Conservation (phyloP, 352 stramenopile species). For the Saprolegnia parasitica region DNA sequence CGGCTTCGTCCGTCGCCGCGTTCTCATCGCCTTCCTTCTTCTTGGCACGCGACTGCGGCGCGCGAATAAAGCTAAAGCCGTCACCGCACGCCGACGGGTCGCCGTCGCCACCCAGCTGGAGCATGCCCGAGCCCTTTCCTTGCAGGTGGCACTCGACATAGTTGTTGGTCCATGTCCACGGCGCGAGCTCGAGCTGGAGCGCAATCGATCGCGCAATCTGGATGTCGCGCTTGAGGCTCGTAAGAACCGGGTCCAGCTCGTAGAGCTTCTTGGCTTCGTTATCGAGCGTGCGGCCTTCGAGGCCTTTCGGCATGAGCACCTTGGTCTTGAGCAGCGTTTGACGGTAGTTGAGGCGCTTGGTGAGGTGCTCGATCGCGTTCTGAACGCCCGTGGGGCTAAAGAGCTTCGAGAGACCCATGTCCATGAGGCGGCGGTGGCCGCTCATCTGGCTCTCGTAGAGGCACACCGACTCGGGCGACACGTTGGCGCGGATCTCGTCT, state of each 20-base stretch:
- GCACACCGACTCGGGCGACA: conserved; percentile 74
- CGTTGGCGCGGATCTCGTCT: conserved; percentile 68
- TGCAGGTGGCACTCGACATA: conserved; percentile 83
- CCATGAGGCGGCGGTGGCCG: conserved; percentile 64
- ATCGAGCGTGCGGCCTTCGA: conserved; percentile 52
- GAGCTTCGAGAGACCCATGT: conserved; percentile 75
- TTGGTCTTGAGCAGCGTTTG: conserved; percentile 50
- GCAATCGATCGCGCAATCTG: conserved; percentile 78
- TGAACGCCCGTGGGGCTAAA: conserved; percentile 74
- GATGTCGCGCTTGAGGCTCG: conserved; percentile 74
- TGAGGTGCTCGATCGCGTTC: conserved; percentile 61
- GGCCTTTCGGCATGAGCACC: conserved; percentile 46
- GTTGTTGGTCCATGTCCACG: conserved; percentile 82
- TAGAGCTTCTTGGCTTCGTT: conserved; percentile 64
- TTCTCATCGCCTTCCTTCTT: conserved; percentile 79
- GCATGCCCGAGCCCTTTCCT: conserved; percentile 78
- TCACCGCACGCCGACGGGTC: conserved; percentile 76
- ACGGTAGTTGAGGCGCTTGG: conserved; percentile 59
- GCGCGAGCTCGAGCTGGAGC: conserved; percentile 69
- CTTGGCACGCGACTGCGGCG: conserved; percentile 68
- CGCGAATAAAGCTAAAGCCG: conserved; percentile 80
- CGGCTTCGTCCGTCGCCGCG: conserved; percentile 46
- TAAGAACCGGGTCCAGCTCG: conserved; percentile 60
- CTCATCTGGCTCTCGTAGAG: conserved; percentile 87
- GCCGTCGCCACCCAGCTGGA: conserved; percentile 71